phyloP scores from a whole-genome alignment of 1,139 yeast genomes.

The Suhomyces maxii region DNA sequence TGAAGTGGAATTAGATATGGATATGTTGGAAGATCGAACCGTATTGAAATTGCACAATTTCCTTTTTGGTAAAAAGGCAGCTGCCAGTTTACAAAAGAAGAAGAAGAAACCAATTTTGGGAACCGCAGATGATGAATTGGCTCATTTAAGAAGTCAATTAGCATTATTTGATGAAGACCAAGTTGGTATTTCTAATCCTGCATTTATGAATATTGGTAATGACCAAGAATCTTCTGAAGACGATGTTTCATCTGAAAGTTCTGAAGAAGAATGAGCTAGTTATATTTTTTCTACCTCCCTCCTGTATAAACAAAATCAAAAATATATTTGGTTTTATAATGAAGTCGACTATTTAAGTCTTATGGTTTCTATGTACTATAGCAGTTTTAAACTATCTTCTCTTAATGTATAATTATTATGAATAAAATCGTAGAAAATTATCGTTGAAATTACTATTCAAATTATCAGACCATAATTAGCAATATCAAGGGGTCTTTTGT shows the following conservation, averaged over 20 bases:
- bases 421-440: too few species aligned
- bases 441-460: too few species aligned
- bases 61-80: conserved; percentile 61
- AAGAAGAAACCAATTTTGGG: conserved; percentile 56
- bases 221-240: conserved; percentile 33
- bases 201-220: conserved; percentile 29
- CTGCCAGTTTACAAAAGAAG: conserved; percentile 33
- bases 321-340: background rate
- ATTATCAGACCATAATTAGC: too few species aligned
- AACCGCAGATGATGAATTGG: conserved; percentile 76
- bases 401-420: conserved; percentile 9
- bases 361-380: conserved; percentile 8
- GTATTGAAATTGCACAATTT: conserved; percentile 79
- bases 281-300: background rate
- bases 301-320: background rate
- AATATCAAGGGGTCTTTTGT: too few species aligned
- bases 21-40: conserved; percentile 83
- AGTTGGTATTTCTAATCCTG: conserved; percentile 21
- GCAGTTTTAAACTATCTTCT: conserved; percentile 5
- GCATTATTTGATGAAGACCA: conserved; percentile 60
- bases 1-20: conserved; percentile 91
- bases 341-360: conserved; percentile 1
- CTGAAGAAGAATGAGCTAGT: conserved; percentile 57
- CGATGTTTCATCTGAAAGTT: conserved; percentile 53
- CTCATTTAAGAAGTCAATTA: conserved; percentile 77